Base-by-base conservation (phyloP, 371 early-diverging fungal species). In the Zychaea mexicana region DNA sequence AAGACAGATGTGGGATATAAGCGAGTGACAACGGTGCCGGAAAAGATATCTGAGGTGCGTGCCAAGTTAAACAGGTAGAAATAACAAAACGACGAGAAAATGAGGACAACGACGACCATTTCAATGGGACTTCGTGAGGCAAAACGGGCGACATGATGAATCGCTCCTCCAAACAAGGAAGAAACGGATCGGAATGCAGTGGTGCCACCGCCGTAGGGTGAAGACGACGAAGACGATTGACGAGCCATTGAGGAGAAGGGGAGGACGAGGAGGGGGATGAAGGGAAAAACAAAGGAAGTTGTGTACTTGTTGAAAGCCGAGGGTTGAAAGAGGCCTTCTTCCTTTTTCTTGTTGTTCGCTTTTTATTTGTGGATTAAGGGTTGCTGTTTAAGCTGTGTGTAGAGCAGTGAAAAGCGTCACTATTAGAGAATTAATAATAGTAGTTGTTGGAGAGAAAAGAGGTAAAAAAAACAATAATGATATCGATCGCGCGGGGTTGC, bases 41-140 rank as follows among this genome's bases (percentile, higher is more conserved):
- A 71, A 61, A 89, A 91, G 61, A 90, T 82, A 47, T 86, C 89
- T 31, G 92, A 88, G 31, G 89, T 85, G 55, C 86, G 79, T 49
- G 90, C 84, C 30, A 86, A 76, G 73, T 91, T 88, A 78, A 93
- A 89, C 24, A 94, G 79, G 31, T 88, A 88, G 66, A 93, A 88
- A 71, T 92, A 93, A 49, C 85, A 81, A 65, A 88, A 88, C 15
- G 90, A 88, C 8, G 92, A 91, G 31, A 91, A 64, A 39, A 94
- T 82, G 54, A 93, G 76, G 63, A 87, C 87, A 63, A 84, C 74
- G 55, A 88, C 87, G 64, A 95, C 92, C 73, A 88, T 89, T 77
- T 95, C 95, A 61, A 95, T 91, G 30, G 94, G 94, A 72, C 89
- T 88, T 15, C 79, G 75, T 47, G 77, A 69, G 0, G 82, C 71